Conservation (phyloP, 2,329 filamentous ascomycete species). For the Sarocladiaceae sp. region DNA sequence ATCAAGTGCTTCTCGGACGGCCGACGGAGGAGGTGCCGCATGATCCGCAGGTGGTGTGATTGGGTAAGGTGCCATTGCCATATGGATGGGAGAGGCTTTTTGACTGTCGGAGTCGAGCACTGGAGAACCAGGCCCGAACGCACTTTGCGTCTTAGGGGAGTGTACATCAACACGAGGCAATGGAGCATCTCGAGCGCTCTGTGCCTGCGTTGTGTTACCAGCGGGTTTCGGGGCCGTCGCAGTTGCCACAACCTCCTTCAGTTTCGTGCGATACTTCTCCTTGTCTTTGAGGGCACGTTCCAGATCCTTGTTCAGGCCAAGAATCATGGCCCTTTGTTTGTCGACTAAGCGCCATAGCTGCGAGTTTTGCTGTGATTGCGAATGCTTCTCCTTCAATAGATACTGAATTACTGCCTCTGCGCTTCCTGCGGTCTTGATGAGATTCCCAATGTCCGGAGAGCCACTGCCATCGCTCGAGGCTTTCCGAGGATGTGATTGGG, state of each 20-base stretch:
- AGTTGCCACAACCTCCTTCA: constrained; percentile 64
- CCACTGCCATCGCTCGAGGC: constrained; percentile 50
- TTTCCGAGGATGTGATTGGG: constrained; percentile 40
- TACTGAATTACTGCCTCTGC: constrained; percentile 84
- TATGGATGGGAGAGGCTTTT: constrained; percentile 53
- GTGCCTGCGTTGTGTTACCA: constrained; percentile 10
- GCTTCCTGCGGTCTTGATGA: constrained; percentile 81
- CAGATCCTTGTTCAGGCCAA: constrained; percentile 90
- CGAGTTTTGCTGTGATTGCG: constrained; percentile 79
- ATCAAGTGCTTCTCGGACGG: constrained; percentile 22
- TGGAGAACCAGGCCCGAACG: constrained; percentile 36
- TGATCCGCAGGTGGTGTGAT: constrained; percentile 57
- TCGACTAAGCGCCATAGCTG: constrained; percentile 95
- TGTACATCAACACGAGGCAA: constrained; percentile 20
- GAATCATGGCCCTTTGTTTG: constrained; percentile 89
- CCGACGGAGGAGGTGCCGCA: not conserved
- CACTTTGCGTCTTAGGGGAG: constrained; percentile 6
- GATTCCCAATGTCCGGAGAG: constrained; percentile 66
- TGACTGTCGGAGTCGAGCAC: constrained; percentile 43
- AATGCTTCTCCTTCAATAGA: constrained; percentile 84
- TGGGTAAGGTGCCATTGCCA: constrained; percentile 55
- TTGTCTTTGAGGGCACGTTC: constrained; percentile 90
- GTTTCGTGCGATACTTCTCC: constrained; percentile 83
- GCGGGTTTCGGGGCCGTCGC: constrained; percentile 25
- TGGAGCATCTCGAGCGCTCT: not conserved